Percentiles rank a stretch among this genome's conserved stretches.
Evolutionary conservation across 73 alveolate species (phyloP).

Genomic region (Tetrahymena elliotti): DNA sequence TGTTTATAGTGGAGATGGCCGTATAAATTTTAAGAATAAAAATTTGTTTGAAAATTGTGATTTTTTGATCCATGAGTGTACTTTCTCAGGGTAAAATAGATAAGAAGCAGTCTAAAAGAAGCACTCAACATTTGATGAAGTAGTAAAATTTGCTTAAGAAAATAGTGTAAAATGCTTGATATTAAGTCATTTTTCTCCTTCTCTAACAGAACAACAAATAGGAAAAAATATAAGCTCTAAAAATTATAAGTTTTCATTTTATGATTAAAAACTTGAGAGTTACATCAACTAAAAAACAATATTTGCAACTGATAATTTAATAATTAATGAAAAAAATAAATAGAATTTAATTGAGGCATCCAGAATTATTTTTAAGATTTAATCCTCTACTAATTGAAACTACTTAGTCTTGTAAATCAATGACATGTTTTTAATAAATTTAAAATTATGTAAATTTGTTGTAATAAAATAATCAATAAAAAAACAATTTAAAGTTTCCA

Average conservation of each 20-base stretch:
- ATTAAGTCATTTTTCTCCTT: neutral
- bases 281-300: neutral
- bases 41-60: neutral
- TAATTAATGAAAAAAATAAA: neutral
- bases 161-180: neutral
- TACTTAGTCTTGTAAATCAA: no score
- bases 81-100: neutral
- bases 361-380: neutral
- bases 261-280: neutral
- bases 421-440: no score
- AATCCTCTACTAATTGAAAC: neutral
- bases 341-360: neutral
- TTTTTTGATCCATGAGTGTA: neutral
- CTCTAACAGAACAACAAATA: neutral
- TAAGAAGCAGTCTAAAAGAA: neutral
- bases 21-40: neutral
- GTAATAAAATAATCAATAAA: no score
- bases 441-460: no score
- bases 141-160: neutral
- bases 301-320: neutral
- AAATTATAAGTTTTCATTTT: neutral
- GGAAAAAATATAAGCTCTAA: neutral
- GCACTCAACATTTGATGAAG: neutral
- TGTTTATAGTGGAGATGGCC: neutral
- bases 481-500: no score